phyloP scores from a whole-genome alignment of 768 basidiomycete genomes.

The Leccinum barrowsii region DNA sequence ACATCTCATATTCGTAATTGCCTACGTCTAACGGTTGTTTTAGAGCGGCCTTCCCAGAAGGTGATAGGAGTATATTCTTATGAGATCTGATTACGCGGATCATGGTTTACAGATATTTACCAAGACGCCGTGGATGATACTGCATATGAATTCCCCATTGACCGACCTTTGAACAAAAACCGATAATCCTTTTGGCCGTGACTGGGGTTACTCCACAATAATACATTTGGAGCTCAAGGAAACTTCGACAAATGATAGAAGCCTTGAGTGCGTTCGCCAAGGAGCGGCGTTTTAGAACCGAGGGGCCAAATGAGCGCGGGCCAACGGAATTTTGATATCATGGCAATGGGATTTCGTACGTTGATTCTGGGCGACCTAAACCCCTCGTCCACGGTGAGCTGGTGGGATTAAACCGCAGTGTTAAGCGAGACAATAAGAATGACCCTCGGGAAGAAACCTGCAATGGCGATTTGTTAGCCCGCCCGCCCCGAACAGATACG shows the following conservation, averaged over 20 bases:
- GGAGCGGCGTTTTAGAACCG: slow-evolving; percentile 4
- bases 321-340: neutral
- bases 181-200: neutral
- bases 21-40: neutral
- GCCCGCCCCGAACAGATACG: neutral
- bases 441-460: neutral
- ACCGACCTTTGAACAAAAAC: neutral
- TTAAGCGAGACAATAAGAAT: neutral
- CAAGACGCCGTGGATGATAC: neutral
- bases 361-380: neutral
- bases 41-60: neutral
- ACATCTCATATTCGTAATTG: neutral
- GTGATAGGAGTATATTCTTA: neutral
- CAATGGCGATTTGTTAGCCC: neutral
- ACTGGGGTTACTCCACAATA: neutral
- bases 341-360: neutral
- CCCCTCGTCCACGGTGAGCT: neutral
- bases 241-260: neutral
- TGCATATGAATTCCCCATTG: neutral
- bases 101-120: neutral
- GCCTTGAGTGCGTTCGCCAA: neutral
- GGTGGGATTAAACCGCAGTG: slow-evolving; percentile 1
- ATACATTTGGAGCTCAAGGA: slow-evolving; percentile 46
- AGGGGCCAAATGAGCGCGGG: neutral
- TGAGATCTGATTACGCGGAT: neutral